Evolutionary conservation across 331 rosid species (phyloP).

Genomic region (Phaseolus coccineus): DNA sequence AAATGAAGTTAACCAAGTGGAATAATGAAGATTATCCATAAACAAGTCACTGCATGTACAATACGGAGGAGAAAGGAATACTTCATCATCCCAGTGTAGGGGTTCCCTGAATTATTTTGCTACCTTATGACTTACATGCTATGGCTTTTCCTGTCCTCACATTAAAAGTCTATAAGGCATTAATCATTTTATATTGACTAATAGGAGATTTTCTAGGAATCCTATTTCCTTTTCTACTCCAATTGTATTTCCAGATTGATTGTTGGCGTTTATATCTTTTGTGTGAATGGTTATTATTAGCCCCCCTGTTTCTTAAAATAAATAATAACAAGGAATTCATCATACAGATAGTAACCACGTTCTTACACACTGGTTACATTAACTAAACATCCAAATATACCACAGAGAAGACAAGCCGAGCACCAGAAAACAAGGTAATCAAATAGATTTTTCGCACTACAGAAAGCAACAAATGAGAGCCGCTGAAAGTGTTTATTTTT

Average conservation of each 20-base stretch:
- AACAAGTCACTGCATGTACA: neutral
- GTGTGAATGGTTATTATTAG: too few species aligned
- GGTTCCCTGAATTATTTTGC: neutral
- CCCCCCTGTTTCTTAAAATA: too few species aligned
- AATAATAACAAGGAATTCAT: neutral
- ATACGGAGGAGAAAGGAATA: neutral
- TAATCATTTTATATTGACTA: neutral
- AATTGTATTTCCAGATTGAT: too few species aligned
- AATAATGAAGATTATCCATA: constrained; percentile 4
- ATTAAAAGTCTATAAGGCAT: constrained; percentile 1
- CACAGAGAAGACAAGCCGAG: constrained; percentile 22
- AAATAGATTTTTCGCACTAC: constrained; percentile 23
- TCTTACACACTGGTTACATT: neutral
- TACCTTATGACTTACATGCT: neutral
- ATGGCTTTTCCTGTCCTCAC: neutral
- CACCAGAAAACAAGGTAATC: constrained; percentile 10
- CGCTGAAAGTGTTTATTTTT: constrained; percentile 14
- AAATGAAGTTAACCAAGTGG: constrained; percentile 9
- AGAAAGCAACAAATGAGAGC: constrained; percentile 1
- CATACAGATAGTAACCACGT: neutral
- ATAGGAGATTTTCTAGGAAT: too few species aligned
- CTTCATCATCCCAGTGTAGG: neutral
- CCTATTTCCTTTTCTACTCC: too few species aligned
- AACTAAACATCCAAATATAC: constrained; percentile 15
- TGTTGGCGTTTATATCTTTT: too few species aligned